phyloP scores from a whole-genome alignment of 2,329 filamentous ascomycete species.

The Rhinocladiella mackenziei region DNA sequence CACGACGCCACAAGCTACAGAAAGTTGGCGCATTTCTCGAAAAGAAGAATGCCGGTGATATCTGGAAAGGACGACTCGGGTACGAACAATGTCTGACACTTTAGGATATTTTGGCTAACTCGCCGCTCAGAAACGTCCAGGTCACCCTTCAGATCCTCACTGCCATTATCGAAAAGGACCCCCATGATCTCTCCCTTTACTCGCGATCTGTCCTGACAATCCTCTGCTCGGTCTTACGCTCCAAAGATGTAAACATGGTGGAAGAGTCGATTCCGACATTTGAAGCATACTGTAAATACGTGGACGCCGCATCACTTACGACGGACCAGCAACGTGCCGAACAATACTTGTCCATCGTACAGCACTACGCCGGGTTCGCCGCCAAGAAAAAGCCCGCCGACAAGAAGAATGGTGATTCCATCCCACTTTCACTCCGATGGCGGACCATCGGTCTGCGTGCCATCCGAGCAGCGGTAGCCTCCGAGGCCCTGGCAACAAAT shows the following conservation, averaged over 20 bases:
- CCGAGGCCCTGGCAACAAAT: slow-evolving; percentile 72
- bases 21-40: slow-evolving; percentile 95
- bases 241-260: slow-evolving; percentile 85
- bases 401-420: slow-evolving; percentile 41
- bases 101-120: slow-evolving; percentile 4
- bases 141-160: slow-evolving; percentile 90
- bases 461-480: slow-evolving; percentile 73
- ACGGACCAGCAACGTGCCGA: slow-evolving; percentile 78
- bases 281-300: slow-evolving; percentile 80
- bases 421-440: slow-evolving; percentile 74
- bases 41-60: slow-evolving; percentile 87
- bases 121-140: slow-evolving; percentile 74
- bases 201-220: slow-evolving; percentile 80
- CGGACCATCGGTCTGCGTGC: slow-evolving; percentile 70
- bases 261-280: slow-evolving; percentile 86
- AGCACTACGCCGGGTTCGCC: slow-evolving; percentile 73
- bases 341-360: slow-evolving; percentile 78
- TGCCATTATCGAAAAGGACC: slow-evolving; percentile 87
- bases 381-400: slow-evolving; percentile 52
- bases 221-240: slow-evolving; percentile 74
- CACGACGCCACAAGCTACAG: slow-evolving; percentile 87
- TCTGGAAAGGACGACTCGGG: slow-evolving; percentile 84
- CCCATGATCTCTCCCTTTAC: slow-evolving; percentile 85
- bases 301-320: slow-evolving; percentile 78
- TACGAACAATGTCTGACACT: slow-evolving; percentile 48